Base-by-base conservation (phyloP, 805 yeast species). In the Cyberlindnera mrakii region DNA sequence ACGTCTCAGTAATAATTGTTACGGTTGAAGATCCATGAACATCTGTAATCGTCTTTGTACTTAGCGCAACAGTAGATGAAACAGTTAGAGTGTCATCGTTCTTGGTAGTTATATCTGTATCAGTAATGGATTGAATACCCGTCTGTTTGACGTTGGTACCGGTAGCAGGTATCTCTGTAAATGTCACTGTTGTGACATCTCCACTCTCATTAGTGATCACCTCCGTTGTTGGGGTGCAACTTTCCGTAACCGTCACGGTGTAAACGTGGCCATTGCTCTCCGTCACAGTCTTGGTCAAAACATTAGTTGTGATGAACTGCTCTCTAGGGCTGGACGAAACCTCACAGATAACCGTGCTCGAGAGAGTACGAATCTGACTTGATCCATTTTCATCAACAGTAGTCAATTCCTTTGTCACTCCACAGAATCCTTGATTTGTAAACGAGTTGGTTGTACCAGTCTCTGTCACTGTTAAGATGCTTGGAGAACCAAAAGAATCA, bases 371-470 rank as follows among this genome's bases (percentile, higher is more conserved):
- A 3, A 43, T 34, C 10, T 11, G 14, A 14, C 46, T 32, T 4
- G 40, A 29, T 3, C 49, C 48, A 17, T 23, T 5, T 14, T 35
- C 37, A 16, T 37, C 43, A 27, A 46, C 47, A n/a, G 43, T 35
- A 5, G 43, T 48, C 18, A 27, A n/a, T 18, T 23, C 30, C 20
- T 33, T 46, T 7, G 48, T 48, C 30, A 48, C 40, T 17, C 44
- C 49, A 43, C 52, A 48, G 41, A 35, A 45, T 2, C 49, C 47
- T 37, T 44, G 49, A 18, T 44, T 44, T 10, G 40, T 37, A 19
- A 45, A 45, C 5, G 52, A 43, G 33, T 45, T 41, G 13, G 47
- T 45, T 11, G 50, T 34, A 14, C 39, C 49, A n/a, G 41, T 34
- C 25, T 50, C 44, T 8, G 42, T 15, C 23, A 39, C 39, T 14